These are phyloP conservation scores for Neurospora sp. DNA, from an alignment of 495 filamentous ascomycete genomes.

Conservation along the genomic window DNA sequence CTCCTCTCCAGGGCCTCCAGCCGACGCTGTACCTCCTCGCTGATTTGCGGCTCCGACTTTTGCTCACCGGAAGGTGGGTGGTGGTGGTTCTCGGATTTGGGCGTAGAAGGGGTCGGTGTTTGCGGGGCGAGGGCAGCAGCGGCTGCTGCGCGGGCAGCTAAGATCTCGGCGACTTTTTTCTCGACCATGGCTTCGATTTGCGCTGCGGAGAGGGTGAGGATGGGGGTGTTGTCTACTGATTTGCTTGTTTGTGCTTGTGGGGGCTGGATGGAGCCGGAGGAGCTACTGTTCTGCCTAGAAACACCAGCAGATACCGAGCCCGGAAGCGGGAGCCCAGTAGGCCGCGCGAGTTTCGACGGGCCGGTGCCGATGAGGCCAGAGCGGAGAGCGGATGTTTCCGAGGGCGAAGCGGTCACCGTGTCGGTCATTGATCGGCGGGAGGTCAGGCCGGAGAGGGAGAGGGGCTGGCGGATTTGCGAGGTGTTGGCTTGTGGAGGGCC, in stretches of 20 bases:
- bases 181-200: slow-evolving; percentile 86
- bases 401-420: not conserved
- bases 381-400: not conserved
- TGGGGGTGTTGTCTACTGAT: slow-evolving; percentile 21
- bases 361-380: not conserved
- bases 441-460: not conserved
- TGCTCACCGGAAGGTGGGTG: slow-evolving; percentile 15
- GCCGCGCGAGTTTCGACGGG: slow-evolving; percentile 33
- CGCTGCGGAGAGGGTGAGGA: slow-evolving; percentile 51
- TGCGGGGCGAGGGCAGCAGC: slow-evolving; percentile 7
- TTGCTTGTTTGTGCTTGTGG: not conserved
- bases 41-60: slow-evolving; percentile 40
- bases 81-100: slow-evolving; percentile 10
- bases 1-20: slow-evolving; percentile 77
- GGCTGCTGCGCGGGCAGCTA: slow-evolving; percentile 57
- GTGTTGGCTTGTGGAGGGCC: slow-evolving; percentile 20
- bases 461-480: slow-evolving; percentile 21
- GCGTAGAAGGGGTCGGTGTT: not conserved
- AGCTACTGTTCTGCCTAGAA: not conserved
- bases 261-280: slow-evolving; percentile 20
- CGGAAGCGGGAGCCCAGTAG: slow-evolving; percentile 12
- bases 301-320: not conserved
- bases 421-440: not conserved
- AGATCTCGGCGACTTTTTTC: slow-evolving; percentile 78
- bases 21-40: slow-evolving; percentile 67